These are phyloP conservation scores for Aspergillus ochraceus DNA, from an alignment of 2,329 filamentous ascomycete genomes.

Conservation along the genomic window DNA sequence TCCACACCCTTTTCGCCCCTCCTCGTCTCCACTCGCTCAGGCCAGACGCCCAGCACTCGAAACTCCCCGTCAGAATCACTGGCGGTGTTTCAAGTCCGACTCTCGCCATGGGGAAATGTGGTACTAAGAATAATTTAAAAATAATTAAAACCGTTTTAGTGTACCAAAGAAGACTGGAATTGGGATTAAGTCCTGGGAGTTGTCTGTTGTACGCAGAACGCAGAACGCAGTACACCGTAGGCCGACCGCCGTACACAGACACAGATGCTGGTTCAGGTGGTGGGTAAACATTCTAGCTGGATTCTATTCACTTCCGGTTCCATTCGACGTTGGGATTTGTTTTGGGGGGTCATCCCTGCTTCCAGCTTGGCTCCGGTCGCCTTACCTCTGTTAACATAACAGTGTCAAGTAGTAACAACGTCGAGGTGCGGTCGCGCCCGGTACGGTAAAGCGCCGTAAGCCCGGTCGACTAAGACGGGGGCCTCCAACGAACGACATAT, in stretches of 20 bases:
- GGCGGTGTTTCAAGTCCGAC: constrained; percentile 16
- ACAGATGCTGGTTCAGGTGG: too few relatives aligned
- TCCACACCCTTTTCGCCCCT: constrained; percentile 1
- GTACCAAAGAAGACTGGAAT: background rate
- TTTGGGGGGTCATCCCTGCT: too few relatives aligned
- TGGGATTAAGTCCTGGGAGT: background rate
- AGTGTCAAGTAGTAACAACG: too few relatives aligned
- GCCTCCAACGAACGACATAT: constrained; percentile 13
- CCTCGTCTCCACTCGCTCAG: constrained; percentile 2
- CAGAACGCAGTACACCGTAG: background rate
- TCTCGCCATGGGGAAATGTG: constrained; percentile 3
- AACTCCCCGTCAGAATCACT: constrained; percentile 16
- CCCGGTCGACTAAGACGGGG: background rate
- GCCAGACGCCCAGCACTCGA: constrained; percentile 15
- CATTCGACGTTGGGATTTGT: too few relatives aligned
- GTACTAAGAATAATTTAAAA: background rate
- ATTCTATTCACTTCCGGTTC: background rate
- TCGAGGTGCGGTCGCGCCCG: too few relatives aligned
- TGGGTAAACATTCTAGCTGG: background rate
- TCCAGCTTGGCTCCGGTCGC: too few relatives aligned
- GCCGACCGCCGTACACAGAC: too few relatives aligned
- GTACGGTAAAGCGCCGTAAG: background rate
- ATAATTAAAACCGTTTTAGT: background rate
- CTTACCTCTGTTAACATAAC: too few relatives aligned
- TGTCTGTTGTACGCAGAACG: too few relatives aligned